Evolutionary conservation across 2,329 filamentous ascomycete species (phyloP).

Genomic region (Xylariales sp.): DNA sequence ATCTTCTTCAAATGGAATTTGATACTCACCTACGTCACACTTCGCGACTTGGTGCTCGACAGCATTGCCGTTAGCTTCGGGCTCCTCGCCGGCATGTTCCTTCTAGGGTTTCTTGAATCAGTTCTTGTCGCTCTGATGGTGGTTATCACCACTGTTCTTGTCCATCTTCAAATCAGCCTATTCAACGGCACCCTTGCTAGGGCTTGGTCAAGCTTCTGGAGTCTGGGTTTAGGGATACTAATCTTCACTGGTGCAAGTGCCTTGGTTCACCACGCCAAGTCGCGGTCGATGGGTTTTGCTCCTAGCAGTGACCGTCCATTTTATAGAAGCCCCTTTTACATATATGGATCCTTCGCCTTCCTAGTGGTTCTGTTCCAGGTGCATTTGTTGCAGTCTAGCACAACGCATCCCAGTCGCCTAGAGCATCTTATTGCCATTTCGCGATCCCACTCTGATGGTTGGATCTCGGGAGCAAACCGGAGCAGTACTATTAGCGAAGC

Average conservation of each 20-base stretch:
- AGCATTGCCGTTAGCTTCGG: constrained; percentile 16
- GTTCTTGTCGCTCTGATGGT: constrained; percentile 21
- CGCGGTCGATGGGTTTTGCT: constrained; percentile 4
- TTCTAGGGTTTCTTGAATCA: constrained; percentile 21
- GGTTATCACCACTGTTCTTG: constrained; percentile 16
- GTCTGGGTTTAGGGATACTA: constrained; percentile 12
- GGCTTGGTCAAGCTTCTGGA: constrained; percentile 18
- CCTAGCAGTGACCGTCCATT: constrained; percentile 10
- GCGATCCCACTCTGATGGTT: constrained; percentile 37
- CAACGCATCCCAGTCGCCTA: constrained; percentile 10
- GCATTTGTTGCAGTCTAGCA: constrained; percentile 10
- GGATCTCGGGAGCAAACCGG: constrained; percentile 38
- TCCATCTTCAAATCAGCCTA: constrained; percentile 18
- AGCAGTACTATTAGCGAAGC: constrained; percentile 53
- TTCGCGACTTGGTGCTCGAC: constrained; percentile 25
- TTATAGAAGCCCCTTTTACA: constrained; percentile 13
- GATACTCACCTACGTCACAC: constrained; percentile 19
- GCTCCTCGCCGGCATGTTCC: constrained; percentile 20
- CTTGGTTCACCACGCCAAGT: constrained; percentile 14
- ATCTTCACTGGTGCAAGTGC: constrained; percentile 18
- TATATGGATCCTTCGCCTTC: constrained; percentile 13
- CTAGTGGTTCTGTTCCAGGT: constrained; percentile 15
- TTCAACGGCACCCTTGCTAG: constrained; percentile 16
- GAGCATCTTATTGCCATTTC: constrained; percentile 40
- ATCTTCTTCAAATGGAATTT: constrained; percentile 24